Base-by-base conservation (phyloP, 805 yeast species). In the Wickerhamiella bombiphila region DNA sequence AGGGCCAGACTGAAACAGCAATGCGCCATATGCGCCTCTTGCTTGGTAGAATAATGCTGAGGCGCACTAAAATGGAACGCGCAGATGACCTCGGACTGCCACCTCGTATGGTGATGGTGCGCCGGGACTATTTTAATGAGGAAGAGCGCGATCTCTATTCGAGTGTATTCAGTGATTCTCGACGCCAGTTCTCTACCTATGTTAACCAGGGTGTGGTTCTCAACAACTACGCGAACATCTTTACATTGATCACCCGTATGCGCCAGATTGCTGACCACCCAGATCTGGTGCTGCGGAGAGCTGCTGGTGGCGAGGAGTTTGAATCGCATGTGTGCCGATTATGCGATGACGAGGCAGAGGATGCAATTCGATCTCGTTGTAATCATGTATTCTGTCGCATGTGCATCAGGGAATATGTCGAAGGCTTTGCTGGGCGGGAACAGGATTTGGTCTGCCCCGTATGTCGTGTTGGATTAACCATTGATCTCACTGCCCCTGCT, bases 191-290 rank as follows among this genome's bases (percentile, higher is more conserved):
- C 64, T 82, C 81, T 51, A 91, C 85, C 32, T 91, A 75, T 55
- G 97, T 91, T 29, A 91, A 93, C 17, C 88, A 82, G 53, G 98
- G 98, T 59, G 95, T 91, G 29, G 96, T 91, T 18, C 64, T 91
- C 41, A 91, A 91, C 60, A 91, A 91, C 57, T 91, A 91, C 60
- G 98, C 98, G 33, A 91, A 91, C 52, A 91, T 91, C 52, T 91
- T 91, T 61, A 86, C 97, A 0, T 67, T 91, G 40, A 86, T 91
- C 51, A 91, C 98, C 0, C 66, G 98, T 50, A 93, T 91, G 98
- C 72, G 99, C 51, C 98, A 91, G 59, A 65, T 91, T 49, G 97
- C 98, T 0, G 98, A 91, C 56, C 99, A 91, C 58, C 99, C 99
- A 0, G 99, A 91, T 60, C 64, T 91, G 44, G 96, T 91, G 1